phyloP scores from a whole-genome alignment of 441 rosid genomes.

The Croton laevigatus region DNA sequence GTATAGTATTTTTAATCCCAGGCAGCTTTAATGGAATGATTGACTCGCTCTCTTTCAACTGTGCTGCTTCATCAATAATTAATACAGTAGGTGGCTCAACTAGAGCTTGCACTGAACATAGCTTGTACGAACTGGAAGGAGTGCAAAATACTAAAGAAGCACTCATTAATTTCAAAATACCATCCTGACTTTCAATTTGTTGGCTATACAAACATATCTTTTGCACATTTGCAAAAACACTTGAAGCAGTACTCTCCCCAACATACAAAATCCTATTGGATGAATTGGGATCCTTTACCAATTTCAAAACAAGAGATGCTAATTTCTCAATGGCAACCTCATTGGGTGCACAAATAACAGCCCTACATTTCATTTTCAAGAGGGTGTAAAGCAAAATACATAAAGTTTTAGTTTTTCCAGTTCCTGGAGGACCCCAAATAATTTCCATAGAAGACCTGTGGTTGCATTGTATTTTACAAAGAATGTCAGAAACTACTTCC shows the following conservation, averaged over 20 bases:
- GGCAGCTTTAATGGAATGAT: constrained; percentile 41
- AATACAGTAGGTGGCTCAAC: constrained; percentile 31
- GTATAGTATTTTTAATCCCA: constrained; percentile 33
- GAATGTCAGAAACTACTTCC: constrained; percentile 31
- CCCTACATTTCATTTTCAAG: constrained; percentile 34
- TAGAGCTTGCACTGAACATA: constrained; percentile 19
- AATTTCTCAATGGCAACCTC: constrained; percentile 48
- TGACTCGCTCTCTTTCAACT: constrained; percentile 46
- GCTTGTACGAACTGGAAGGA: constrained; percentile 33
- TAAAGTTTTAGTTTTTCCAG: constrained; percentile 61
- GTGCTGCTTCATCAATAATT: constrained; percentile 53
- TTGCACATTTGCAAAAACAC: constrained; percentile 26
- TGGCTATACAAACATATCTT: constrained; percentile 38
- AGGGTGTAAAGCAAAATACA: constrained; percentile 41
- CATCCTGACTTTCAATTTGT: constrained; percentile 30
- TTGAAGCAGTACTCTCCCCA: constrained; percentile 34
- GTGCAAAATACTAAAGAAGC: constrained; percentile 43
- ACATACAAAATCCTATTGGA: constrained; percentile 41
- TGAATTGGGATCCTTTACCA: constrained; percentile 26
- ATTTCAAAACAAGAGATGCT: constrained; percentile 36
- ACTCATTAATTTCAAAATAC: constrained; percentile 17
- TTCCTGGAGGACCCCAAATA: constrained; percentile 77
- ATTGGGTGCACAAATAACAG: constrained; percentile 54
- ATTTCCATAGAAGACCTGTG: constrained; percentile 42
- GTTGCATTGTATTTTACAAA: constrained; percentile 24